phyloP scores from a whole-genome alignment of 805 yeast species.

The Lipomyces starkeyi region DNA sequence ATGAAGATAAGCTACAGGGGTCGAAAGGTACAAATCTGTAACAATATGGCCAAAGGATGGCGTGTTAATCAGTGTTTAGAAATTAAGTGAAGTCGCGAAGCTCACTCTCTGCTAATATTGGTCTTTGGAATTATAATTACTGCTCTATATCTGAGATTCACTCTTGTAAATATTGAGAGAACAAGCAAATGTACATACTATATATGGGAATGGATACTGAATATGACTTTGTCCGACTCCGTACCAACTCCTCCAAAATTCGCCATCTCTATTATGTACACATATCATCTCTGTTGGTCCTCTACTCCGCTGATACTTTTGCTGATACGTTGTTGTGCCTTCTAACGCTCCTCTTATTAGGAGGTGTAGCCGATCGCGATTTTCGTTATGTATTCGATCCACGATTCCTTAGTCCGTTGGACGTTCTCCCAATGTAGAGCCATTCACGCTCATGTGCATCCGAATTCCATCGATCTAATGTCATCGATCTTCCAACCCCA shows the following conservation, averaged over 20 bases:
- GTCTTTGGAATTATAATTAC: neutral
- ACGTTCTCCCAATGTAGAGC: too few relatives aligned
- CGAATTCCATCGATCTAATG: too few relatives aligned
- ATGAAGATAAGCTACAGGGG: conserved; percentile 10
- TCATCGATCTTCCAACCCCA: too few relatives aligned
- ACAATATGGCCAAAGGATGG: neutral
- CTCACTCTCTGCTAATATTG: neutral
- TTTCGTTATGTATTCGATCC: too few relatives aligned
- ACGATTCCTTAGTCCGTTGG: too few relatives aligned
- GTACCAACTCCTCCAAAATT: too few relatives aligned
- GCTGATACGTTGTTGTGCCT: neutral
- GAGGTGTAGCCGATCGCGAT: neutral
- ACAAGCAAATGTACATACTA: neutral
- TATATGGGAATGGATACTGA: neutral
- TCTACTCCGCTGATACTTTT: neutral
- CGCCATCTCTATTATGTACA: too few relatives aligned
- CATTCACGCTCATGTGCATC: too few relatives aligned
- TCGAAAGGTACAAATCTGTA: neutral
- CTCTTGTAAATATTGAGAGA: neutral
- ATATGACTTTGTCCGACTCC: too few relatives aligned
- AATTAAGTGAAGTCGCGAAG: too few relatives aligned
- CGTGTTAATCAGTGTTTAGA: neutral
- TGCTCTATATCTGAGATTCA: neutral
- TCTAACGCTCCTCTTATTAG: too few relatives aligned
- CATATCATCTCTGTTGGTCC: too few relatives aligned